Conservation (phyloP, 2,329 filamentous ascomycete species). For the Arachnomyces sp. region DNA sequence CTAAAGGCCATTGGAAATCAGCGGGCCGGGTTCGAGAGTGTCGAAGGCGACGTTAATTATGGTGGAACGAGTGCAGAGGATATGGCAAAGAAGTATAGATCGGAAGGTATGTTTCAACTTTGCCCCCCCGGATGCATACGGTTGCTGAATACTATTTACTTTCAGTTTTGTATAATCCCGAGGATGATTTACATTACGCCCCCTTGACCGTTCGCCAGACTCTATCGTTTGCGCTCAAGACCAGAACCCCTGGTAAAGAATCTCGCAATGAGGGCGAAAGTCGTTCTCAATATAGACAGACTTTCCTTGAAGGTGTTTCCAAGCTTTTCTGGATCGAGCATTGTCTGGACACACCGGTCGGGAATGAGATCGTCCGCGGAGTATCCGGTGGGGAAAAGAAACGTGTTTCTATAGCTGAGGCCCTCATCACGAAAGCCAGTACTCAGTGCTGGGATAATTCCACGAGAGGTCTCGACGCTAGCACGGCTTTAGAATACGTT, state of each 20-base stretch:
- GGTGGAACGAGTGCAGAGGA: constrained; percentile 46
- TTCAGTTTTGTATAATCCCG: constrained; percentile 62
- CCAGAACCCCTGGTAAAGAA: constrained; percentile 56
- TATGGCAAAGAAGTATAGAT: constrained; percentile 43
- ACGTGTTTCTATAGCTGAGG: constrained; percentile 74
- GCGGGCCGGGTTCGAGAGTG: constrained; percentile 50
- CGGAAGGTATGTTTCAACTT: constrained; percentile 25
- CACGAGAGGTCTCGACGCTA: constrained; percentile 64
- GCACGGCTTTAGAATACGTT: constrained; percentile 65
- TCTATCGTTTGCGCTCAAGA: constrained; percentile 61
- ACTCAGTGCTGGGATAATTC: constrained; percentile 70
- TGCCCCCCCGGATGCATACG: neutral
- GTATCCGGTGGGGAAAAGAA: constrained; percentile 66
- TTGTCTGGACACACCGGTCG: constrained; percentile 64
- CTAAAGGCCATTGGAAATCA: constrained; percentile 72
- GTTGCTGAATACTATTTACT: constrained; percentile 9
- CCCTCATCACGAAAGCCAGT: constrained; percentile 56
- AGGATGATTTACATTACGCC: constrained; percentile 69
- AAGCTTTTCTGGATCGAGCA: constrained; percentile 65
- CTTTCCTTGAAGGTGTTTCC: constrained; percentile 59
- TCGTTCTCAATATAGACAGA: constrained; percentile 50
- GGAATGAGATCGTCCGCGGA: constrained; percentile 64
- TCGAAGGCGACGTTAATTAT: constrained; percentile 49
- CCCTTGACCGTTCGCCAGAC: constrained; percentile 70
- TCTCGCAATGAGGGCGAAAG: constrained; percentile 55